Evolutionary conservation across 352 stramenopile species (phyloP), one percentile per base, ranked within the genome.

Genomic region (Pythium dissotocum): DNA sequence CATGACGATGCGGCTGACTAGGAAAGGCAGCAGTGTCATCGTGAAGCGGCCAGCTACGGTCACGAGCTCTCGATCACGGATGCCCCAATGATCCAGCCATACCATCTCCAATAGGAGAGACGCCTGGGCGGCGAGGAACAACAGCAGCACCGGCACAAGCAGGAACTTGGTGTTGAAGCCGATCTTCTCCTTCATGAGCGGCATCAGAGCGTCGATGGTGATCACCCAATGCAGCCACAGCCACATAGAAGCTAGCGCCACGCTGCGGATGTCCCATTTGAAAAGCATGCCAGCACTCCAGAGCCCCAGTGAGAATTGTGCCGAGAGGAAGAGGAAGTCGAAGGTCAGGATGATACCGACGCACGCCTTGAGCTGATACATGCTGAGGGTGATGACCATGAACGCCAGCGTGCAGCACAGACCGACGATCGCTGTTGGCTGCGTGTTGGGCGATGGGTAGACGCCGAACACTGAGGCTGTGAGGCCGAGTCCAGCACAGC

Each of bases 211-310:
- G 61, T 73, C 67, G 32, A 73, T 62, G 0, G 54, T 69, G 46
- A 73, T 44, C 9, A 65, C 60, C 14, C 59, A 73, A 51, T 77
- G 73, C 18, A 76, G 63, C 67, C 67, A 68, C 10, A 73, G 54
- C 67, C 67, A 73, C 54, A 64, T 69, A 26, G 60, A 55, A 3
- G 35, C 55, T 4, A 73, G 13, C 12, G 55, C 53, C 32, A 73
- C 8, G 16, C 33, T 48, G 18, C 67, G 59, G 16, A 33, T 46
- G 48, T 69, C 67, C 67, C 67, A 73, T 1, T 51, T 5, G 30
- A 73, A 73, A 4, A 73, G 55, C 54, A 36, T 55, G 0, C 42
- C 28, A 2, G 56, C 54, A 36, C 60, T 54, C 26, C 32, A 49
- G 7, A 69, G 46, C 6, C 60, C 60, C 2, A 65, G 21, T 16